Conservation (phyloP, 371 early-diverging fungal species). For the Fennellomyces sp. region DNA sequence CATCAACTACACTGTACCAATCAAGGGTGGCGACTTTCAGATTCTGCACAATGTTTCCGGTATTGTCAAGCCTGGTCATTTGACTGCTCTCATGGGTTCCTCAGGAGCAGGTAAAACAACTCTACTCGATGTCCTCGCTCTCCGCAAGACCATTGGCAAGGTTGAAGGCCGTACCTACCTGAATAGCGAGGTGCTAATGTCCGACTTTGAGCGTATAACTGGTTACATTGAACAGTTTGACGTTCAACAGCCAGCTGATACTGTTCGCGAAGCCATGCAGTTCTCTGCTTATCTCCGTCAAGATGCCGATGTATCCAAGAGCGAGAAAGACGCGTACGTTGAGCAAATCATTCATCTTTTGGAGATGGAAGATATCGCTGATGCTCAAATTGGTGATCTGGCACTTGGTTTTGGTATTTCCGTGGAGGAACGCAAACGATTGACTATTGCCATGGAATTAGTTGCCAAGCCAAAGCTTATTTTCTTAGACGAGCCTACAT, state of each 20-base stretch:
- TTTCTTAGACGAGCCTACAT: conserved; percentile 84
- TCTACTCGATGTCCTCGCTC: conserved; percentile 74
- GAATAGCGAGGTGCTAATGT: conserved; percentile 39
- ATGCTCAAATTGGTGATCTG: conserved; percentile 53
- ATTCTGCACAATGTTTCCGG: conserved; percentile 46
- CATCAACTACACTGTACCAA: conserved; percentile 48
- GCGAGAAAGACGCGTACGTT: conserved; percentile 59
- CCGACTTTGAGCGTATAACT: conserved; percentile 65
- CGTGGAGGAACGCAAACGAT: conserved; percentile 66
- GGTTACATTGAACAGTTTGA: conserved; percentile 82
- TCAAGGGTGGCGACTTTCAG: conserved; percentile 44
- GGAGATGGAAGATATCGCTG: conserved; percentile 55
- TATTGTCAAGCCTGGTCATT: conserved; percentile 64
- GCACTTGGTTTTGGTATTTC: conserved; percentile 48
- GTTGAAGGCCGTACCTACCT: conserved; percentile 66
- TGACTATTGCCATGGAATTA: conserved; percentile 67
- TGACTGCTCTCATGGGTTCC: conserved; percentile 81
- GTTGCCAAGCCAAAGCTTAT: conserved; percentile 73
- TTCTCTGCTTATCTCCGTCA: conserved; percentile 70
- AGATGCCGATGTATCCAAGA: conserved; percentile 47
- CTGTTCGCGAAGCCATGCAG: conserved; percentile 63
- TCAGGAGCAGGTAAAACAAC: conserved; percentile 87
- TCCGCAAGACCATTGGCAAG: conserved; percentile 72
- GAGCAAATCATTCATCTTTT: conserved; percentile 62
- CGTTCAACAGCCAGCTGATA: conserved; percentile 60